A percentile compares a stretch with the other conserved stretches of the same genome.
phyloP scores from a whole-genome alignment of 2,329 filamentous ascomycete genomes.

The Pseudogymnoascus sp. region DNA sequence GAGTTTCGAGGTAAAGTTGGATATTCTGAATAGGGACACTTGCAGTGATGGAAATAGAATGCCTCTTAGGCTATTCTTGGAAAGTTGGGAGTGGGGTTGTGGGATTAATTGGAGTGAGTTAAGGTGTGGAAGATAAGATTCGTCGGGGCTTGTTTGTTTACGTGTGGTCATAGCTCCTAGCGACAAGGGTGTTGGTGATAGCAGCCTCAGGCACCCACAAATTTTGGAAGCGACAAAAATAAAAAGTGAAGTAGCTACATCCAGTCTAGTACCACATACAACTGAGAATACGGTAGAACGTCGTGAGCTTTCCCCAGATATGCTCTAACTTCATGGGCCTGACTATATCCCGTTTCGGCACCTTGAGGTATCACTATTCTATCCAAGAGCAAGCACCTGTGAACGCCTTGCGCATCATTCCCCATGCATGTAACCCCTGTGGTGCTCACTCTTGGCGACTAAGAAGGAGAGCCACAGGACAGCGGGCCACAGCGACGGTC shows the following conservation, averaged over 20 bases:
- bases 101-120: constrained; percentile 21
- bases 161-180: constrained; percentile 10
- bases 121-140: constrained; percentile 1
- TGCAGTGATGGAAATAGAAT: not conserved
- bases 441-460: not conserved
- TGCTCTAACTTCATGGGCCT: not conserved
- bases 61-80: constrained; percentile 1
- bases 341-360: not conserved
- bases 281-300: not conserved
- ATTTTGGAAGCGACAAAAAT: not conserved
- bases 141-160: constrained; percentile 8
- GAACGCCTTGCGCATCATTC: not conserved
- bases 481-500: not conserved
- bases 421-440: not conserved
- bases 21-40: not conserved
- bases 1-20: not conserved
- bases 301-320: not conserved
- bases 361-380: not conserved
- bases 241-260: not conserved
- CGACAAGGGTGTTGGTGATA: not conserved
- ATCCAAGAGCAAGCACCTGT: not conserved
- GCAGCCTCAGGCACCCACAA: not conserved
- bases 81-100: constrained; percentile 5
- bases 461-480: not conserved
- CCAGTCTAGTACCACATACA: not conserved